These are phyloP conservation scores for Dictyostelium intermedium DNA, from an alignment of 78 protist species.

Conservation along the genomic window DNA sequence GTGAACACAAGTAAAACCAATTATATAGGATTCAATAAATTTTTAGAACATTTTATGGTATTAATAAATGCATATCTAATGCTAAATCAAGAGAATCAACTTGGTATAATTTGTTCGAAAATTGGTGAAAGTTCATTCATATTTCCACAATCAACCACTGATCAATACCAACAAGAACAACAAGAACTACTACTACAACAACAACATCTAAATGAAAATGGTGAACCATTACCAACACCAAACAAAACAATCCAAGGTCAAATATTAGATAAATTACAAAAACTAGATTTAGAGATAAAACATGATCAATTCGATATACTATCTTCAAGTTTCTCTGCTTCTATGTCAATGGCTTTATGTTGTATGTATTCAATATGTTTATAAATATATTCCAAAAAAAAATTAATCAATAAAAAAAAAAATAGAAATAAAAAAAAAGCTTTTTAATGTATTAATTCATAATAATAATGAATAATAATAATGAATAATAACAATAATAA, in stretches of 20 bases:
- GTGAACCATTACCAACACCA: not conserved
- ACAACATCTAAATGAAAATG: not conserved
- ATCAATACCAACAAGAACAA: not conserved
- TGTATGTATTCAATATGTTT: conserved; percentile 60
- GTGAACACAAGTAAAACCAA: not conserved
- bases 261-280: not conserved
- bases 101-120: conserved; percentile 39
- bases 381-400: no score
- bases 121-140: conserved; percentile 35
- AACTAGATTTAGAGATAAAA: not conserved
- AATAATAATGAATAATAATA: not conserved
- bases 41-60: conserved; percentile 56
- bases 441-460: no score
- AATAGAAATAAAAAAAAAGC: no score
- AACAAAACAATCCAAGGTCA: not conserved
- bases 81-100: conserved; percentile 78
- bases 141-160: not conserved
- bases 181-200: not conserved
- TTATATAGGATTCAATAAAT: conserved; percentile 17
- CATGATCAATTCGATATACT: not conserved
- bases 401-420: no score
- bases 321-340: conserved; percentile 63
- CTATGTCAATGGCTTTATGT: conserved; percentile 72
- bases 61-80: conserved; percentile 65
- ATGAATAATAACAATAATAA: not conserved